Evolutionary conservation across 169 alveolate genomes (phyloP), one percentile per base, ranked within the genome.

Genomic region (Babesia microti): DNA sequence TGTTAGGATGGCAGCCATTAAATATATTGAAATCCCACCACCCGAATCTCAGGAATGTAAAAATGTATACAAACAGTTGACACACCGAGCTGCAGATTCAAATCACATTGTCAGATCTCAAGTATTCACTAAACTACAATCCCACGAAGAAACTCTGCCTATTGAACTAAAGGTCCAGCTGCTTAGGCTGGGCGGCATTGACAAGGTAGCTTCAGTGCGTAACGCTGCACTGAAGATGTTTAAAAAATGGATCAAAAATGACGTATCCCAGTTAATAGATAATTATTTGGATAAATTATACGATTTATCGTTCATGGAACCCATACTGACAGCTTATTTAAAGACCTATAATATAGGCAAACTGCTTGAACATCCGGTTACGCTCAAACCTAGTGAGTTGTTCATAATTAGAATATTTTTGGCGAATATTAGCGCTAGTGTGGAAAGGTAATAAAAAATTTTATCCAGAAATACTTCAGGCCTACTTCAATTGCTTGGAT

Each of bases 121-220:
- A 7, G 70, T 48, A 0, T 57, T 46, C 43, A 48, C 27, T 39
- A 57, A 49, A 28, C 54, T 57, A 12, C 45, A 46, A 0, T 12
- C 32, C 0, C 36, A 17, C 5, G 45, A 57, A 19, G 3, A 14
- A 3, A 11, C 32, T 30, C 45, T 57, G 3, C 70, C 70, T 5
- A 44, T 57, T 0, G 70, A 57, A 12, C 14, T 57, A 23, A 33
- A 52, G 35, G 19, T 18, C 14, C 60, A 37, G 34, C 36, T 57
- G 1, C 17, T 57, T 45, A 33, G 34, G 14, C 40, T 34, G 27
- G 70, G 70, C 14, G 40, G 34, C 17, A 4, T 27, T 15, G 70
- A 57, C 21, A 46, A 49, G 18, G 51, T 14, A 11, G 34, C 30
- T 19, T 17, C 11, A 11, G 44, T 33, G 22, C 23, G 39, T 14